Base-by-base conservation (phyloP, 1,139 yeast genomes). In the Pichia sp. region DNA sequence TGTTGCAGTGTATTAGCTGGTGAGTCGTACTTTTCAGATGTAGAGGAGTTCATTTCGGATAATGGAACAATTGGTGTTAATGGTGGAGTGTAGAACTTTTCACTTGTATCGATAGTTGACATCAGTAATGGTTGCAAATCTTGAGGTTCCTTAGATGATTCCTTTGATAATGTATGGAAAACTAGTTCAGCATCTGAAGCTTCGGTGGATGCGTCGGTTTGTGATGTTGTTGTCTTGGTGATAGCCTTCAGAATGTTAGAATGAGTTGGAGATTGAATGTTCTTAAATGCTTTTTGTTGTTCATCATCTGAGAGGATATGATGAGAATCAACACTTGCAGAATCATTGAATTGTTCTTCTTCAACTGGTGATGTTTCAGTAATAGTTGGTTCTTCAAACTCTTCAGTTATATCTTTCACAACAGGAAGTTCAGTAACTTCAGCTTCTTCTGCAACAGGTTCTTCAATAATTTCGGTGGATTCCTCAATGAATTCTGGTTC, bases 11-110 rank as follows among this genome's bases (percentile, higher is more conserved):
- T 35, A 12, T 40, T 38, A n/a, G 32, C 22, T 17, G 43, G 38
- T 10, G 41, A 20, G 20, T 18, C 40, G 4, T 24, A 17, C 6
- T 18, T 32, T 4, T 40, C 43, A 21, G 20, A 32, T 12, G 31
- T 28, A 28, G 11, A 28, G 9, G 33, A 34, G 3, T 22, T 10
- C 12, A 21, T 30, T 21, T 34, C 18, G 8, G 44, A 27, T 17
- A 17, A 6, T 27, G 44, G 44, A 30, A 36, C 19, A 12, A 28
- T 21, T 7, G 50, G 50, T 2, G 50, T 47, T 8, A 33, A 22
- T 14, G 46, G 46, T 4, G 50, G 50, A n/a, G 50, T 47, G 11
- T 33, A 44, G 20, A 47, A 47, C 17, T 31, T 17, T 2, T 47
- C 50, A 32, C 5, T 24, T 28, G 31, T 12, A 28, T 28, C 31